phyloP scores from a whole-genome alignment of 805 yeast genomes.

The Diddensiella caesifluorescens region DNA sequence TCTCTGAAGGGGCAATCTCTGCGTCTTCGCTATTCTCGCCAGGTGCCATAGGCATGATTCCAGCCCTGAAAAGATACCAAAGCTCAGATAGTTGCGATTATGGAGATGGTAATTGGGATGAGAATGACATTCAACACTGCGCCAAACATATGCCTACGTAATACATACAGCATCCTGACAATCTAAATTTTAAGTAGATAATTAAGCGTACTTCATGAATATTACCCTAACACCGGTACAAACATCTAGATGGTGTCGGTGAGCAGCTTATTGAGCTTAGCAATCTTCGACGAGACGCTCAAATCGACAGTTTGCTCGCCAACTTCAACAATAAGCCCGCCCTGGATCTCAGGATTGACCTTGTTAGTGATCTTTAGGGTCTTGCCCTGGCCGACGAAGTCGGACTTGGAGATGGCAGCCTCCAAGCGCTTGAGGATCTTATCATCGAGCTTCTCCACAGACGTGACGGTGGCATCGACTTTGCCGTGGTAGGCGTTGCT shows the following conservation, averaged over 20 bases:
- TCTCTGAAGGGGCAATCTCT: no score
- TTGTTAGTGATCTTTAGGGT: slow-evolving; percentile 76
- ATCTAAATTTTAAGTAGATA: no score
- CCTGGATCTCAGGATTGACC: slow-evolving; percentile 85
- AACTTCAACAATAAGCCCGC: slow-evolving; percentile 93
- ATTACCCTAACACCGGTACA: no score
- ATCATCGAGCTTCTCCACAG: slow-evolving; percentile 76
- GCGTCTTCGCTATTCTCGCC: no score
- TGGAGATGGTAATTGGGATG: no score
- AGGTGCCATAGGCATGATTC: no score
- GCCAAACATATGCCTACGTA: no score
- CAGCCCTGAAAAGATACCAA: no score
- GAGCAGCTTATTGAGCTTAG: slow-evolving; percentile 83
- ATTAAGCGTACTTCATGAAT: no score
- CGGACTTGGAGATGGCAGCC: slow-evolving; percentile 68
- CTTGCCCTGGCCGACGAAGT: slow-evolving; percentile 79
- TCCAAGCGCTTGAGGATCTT: slow-evolving; percentile 73
- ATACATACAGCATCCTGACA: no score
- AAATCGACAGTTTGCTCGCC: slow-evolving; percentile 97
- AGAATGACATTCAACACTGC: no score
- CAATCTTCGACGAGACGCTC: slow-evolving; percentile 76
- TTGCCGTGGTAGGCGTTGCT: slow-evolving; percentile 87
- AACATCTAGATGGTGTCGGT: slow-evolving; percentile 68
- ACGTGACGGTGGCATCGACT: slow-evolving; percentile 88
- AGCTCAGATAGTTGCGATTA: no score